Conservation (phyloP, 2,329 filamentous ascomycete species). For the Verticillium tricorpus region DNA sequence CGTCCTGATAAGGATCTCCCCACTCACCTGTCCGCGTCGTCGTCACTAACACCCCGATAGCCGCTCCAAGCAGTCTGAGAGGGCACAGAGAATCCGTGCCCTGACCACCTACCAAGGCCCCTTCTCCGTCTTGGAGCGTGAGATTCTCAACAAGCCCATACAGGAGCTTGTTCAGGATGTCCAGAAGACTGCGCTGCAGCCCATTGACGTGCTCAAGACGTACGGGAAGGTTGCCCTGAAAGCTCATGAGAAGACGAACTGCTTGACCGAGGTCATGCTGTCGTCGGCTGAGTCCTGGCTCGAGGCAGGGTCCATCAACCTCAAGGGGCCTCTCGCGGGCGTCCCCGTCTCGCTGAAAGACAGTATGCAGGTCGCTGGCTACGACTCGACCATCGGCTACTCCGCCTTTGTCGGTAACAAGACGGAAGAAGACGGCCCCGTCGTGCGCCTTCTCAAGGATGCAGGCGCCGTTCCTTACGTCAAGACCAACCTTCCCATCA, state of each 20-base stretch:
- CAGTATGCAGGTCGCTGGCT: constrained; percentile 73
- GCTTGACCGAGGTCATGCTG: constrained; percentile 82
- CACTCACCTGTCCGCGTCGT: neutral
- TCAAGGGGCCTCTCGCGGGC: constrained; percentile 78
- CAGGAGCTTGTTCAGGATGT: constrained; percentile 74
- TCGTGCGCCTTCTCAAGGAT: constrained; percentile 76
- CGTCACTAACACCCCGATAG: constrained; percentile 41
- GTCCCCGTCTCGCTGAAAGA: constrained; percentile 86
- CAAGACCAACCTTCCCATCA: constrained; percentile 87
- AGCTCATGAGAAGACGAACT: constrained; percentile 84
- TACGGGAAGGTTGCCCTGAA: constrained; percentile 84
- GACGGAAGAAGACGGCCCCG: constrained; percentile 60
- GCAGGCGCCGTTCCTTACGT: constrained; percentile 87
- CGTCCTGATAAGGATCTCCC: constrained; percentile 19
- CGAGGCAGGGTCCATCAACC: constrained; percentile 53
- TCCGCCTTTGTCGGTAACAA: constrained; percentile 68
- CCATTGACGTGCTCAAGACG: constrained; percentile 71
- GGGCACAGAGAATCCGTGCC: constrained; percentile 61
- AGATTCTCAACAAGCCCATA: constrained; percentile 69
- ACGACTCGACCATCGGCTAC: constrained; percentile 79
- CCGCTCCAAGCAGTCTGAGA: constrained; percentile 74
- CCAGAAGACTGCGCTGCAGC: constrained; percentile 60
- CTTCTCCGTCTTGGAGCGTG: constrained; percentile 60
- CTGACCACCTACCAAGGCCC: constrained; percentile 63
- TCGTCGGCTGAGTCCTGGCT: constrained; percentile 73